A percentile compares a stretch with the other conserved stretches of the same genome.
Conservation (phyloP, 306 rosid species). For the Pachyrhizus erosus region DNA sequence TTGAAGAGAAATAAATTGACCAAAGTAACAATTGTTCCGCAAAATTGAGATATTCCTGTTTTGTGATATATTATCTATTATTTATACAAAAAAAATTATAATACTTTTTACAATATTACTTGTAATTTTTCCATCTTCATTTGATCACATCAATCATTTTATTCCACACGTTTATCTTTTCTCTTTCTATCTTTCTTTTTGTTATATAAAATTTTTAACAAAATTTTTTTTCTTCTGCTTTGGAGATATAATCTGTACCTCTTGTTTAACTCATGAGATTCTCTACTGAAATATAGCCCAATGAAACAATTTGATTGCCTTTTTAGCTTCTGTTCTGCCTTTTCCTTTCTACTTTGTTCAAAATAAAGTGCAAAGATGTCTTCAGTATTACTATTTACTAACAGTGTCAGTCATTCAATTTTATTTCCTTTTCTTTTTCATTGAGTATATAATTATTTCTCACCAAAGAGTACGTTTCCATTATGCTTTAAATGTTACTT, state of each 20-base stretch:
- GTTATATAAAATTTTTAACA: not conserved
- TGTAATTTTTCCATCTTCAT: not conserved
- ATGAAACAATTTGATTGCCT: not conserved
- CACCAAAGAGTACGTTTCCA: slow-evolving; percentile 10
- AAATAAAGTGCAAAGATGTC: slow-evolving; percentile 1
- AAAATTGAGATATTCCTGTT: not conserved
- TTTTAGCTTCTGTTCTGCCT: not conserved
- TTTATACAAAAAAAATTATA: not conserved
- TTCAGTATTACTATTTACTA: not conserved
- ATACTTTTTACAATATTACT: not conserved
- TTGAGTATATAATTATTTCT: not conserved
- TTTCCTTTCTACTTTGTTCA: slow-evolving; percentile 13
- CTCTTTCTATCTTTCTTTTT: not conserved
- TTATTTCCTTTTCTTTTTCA: not conserved
- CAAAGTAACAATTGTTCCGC: not conserved
- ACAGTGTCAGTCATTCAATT: slow-evolving; percentile 4
- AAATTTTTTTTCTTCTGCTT: not conserved
- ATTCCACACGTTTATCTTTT: not conserved
- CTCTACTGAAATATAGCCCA: not conserved
- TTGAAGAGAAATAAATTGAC: not conserved
- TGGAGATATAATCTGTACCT: not conserved
- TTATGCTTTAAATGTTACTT: slow-evolving; percentile 12
- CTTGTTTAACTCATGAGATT: not conserved
- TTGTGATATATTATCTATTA: not conserved
- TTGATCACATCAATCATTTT: not conserved